Conservation (phyloP, 1,284 basidiomycete genomes). For the Boletus smithii region DNA sequence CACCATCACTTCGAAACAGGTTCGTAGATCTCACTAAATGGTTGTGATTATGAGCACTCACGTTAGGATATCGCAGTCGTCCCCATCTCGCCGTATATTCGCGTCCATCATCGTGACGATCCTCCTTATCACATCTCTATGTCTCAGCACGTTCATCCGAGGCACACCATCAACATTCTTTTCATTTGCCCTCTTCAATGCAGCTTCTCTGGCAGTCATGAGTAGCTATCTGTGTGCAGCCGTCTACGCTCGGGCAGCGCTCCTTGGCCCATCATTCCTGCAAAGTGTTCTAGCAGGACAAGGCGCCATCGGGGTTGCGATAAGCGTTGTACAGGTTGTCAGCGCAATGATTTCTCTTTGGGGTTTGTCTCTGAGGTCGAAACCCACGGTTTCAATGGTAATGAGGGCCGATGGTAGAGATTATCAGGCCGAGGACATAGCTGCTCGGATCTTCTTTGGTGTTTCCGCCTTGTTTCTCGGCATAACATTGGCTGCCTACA, state of each 20-base stretch:
- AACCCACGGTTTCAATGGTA: not conserved
- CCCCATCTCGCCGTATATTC: conserved; percentile 49
- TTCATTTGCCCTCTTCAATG: conserved; percentile 59
- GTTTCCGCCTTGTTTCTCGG: conserved; percentile 63
- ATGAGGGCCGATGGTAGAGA: conserved; percentile 15
- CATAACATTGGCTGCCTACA: conserved; percentile 45
- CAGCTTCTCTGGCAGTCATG: conserved; percentile 53
- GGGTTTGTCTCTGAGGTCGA: conserved; percentile 32
- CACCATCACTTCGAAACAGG: conserved; percentile 62
- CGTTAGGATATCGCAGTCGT: conserved; percentile 24
- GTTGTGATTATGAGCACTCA: conserved; percentile 5
- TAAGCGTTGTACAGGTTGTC: conserved; percentile 64
- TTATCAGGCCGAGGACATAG: conserved; percentile 51
- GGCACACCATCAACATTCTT: conserved; percentile 55
- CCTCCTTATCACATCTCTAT: conserved; percentile 51
- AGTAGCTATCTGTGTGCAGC: conserved; percentile 69
- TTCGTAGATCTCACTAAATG: conserved; percentile 30
- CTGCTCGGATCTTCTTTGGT: conserved; percentile 66
- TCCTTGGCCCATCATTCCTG: conserved; percentile 64
- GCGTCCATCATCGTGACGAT: conserved; percentile 42
- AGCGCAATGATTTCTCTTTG: conserved; percentile 55
- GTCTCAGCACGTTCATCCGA: conserved; percentile 55
- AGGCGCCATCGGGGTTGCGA: conserved; percentile 67
- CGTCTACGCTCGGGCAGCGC: conserved; percentile 62
- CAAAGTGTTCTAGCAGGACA: conserved; percentile 72